Evolutionary conservation across 108 stramenopile genomes (phyloP).

Genomic region (Cyclostephanos invisitatus): DNA sequence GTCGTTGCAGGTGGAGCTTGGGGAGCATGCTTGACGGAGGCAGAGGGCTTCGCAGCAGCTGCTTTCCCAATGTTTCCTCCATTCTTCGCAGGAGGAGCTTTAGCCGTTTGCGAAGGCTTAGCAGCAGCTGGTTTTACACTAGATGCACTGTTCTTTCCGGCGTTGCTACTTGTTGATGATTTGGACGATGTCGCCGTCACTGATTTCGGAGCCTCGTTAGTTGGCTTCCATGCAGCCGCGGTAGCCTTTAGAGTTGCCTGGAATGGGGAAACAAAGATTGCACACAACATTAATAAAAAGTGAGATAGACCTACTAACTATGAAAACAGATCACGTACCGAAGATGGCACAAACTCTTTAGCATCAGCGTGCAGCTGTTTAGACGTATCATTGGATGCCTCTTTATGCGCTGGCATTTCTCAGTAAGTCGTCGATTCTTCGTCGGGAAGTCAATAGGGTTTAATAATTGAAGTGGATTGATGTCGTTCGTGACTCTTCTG

Average conservation of each 20-base stretch:
- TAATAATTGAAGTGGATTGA: background rate
- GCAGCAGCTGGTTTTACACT: constrained; percentile 21
- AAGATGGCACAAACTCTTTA: constrained; percentile 37
- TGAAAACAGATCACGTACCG: constrained; percentile 21
- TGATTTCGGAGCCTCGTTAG: constrained; percentile 10
- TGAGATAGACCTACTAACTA: background rate
- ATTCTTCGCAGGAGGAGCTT: constrained; percentile 29
- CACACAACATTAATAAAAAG: background rate
- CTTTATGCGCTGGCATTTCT: constrained; percentile 16
- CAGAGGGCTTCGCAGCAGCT: constrained; percentile 22
- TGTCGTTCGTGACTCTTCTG: background rate
- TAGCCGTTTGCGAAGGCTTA: constrained; percentile 19
- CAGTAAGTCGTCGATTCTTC: background rate
- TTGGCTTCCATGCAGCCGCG: constrained; percentile 29
- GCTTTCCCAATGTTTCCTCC: constrained; percentile 19
- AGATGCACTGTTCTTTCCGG: constrained; percentile 6
- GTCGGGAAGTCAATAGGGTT: background rate
- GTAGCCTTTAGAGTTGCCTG: constrained; percentile 33
- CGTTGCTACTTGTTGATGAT: background rate
- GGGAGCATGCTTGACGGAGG: constrained; percentile 18
- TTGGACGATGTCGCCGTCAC: constrained; percentile 15
- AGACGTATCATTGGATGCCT: background rate
- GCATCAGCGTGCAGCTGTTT: constrained; percentile 24
- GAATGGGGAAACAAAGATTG: background rate
- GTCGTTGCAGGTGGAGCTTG: constrained; percentile 11